Conservation (phyloP, 2,329 filamentous ascomycete genomes). For the Nothomitra cinnamomea region DNA sequence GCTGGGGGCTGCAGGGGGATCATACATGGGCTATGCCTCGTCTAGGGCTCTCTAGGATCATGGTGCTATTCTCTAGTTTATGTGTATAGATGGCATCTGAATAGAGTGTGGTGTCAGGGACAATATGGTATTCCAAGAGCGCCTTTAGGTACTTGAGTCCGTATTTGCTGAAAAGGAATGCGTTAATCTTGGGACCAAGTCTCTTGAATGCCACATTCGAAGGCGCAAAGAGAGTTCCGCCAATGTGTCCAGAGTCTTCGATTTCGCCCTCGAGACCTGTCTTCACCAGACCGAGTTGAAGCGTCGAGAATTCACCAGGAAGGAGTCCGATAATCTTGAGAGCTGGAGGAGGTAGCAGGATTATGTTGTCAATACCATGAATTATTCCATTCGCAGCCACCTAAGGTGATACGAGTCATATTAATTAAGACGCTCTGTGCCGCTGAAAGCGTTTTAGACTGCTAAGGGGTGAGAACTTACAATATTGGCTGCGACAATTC, state of each 20-base stretch:
- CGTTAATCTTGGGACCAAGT: slow-evolving; percentile 57
- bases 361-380: slow-evolving; percentile 56
- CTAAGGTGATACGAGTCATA: slow-evolving; percentile 20
- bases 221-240: slow-evolving; percentile 67
- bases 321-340: slow-evolving; percentile 46
- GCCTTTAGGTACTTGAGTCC: slow-evolving; percentile 64
- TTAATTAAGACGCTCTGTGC: background rate
- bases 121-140: slow-evolving; percentile 63
- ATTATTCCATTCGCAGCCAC: slow-evolving; percentile 64
- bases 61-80: slow-evolving; percentile 18
- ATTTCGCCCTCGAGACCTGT: slow-evolving; percentile 50
- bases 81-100: slow-evolving; percentile 59
- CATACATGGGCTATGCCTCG: slow-evolving; percentile 39
- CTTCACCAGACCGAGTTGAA: slow-evolving; percentile 56
- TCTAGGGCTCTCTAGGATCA: slow-evolving; percentile 17
- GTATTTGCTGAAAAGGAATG: slow-evolving; percentile 65
- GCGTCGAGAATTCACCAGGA: slow-evolving; percentile 60
- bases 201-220: slow-evolving; percentile 64
- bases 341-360: slow-evolving; percentile 57
- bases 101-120: slow-evolving; percentile 60
- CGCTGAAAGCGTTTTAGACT: background rate
- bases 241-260: slow-evolving; percentile 35
- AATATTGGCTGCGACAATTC: slow-evolving; percentile 52
- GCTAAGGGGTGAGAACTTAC: slow-evolving; percentile 27
- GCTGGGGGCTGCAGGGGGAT: slow-evolving; percentile 2